Conservation (phyloP, 768 basidiomycete species). For the Suillus sp. region DNA sequence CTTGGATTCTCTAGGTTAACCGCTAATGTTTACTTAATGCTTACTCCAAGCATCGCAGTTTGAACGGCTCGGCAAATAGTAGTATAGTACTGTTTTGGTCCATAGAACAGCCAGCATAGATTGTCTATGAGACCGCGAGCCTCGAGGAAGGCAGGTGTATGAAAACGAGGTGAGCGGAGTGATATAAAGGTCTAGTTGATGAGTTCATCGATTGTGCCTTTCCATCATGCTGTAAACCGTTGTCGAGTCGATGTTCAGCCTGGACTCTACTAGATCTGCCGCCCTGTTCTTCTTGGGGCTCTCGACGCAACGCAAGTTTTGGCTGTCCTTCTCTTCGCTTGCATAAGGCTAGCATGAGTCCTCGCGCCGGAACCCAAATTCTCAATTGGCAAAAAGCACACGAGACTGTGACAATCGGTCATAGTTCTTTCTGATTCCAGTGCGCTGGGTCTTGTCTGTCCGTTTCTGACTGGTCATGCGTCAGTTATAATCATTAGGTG, state of each 20-base stretch:
- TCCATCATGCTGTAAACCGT: slow-evolving; percentile 7
- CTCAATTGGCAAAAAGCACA: neutral
- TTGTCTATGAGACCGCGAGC: neutral
- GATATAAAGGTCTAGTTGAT: slow-evolving; percentile 2
- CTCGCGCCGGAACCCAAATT: neutral
- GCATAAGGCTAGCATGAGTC: neutral
- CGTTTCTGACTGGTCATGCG: neutral
- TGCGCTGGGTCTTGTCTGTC: neutral
- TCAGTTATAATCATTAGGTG: neutral
- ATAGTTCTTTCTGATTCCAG: neutral
- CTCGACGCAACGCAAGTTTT: neutral
- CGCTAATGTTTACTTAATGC: neutral
- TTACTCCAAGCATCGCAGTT: slow-evolving; percentile 4
- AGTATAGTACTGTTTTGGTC: neutral
- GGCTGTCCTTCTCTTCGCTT: neutral
- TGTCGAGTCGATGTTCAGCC: neutral
- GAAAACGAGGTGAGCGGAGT: slow-evolving; percentile 8
- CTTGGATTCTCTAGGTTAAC: neutral
- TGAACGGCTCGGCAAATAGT: neutral
- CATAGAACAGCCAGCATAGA: neutral
- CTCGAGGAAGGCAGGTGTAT: slow-evolving; percentile 8
- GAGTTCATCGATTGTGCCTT: neutral
- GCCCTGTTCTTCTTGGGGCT: neutral
- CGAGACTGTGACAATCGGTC: neutral
- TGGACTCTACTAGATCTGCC: neutral